phyloP scores from a whole-genome alignment of 306 rosid species.

The Quercus mongolica region DNA sequence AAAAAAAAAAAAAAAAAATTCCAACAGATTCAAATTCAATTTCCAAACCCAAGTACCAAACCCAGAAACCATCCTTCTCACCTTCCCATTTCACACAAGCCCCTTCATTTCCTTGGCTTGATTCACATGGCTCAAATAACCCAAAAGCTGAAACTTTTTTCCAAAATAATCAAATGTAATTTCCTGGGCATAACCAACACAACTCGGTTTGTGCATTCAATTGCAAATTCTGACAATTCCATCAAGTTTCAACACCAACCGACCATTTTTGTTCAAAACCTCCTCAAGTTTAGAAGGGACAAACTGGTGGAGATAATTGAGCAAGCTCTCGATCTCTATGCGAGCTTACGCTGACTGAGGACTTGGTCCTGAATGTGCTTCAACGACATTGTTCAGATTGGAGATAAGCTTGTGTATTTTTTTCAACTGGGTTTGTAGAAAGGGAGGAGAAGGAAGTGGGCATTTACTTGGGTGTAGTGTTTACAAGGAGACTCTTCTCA shows the following conservation, averaged over 20 bases:
- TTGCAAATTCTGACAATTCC: slow-evolving; percentile 13
- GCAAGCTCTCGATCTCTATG: slow-evolving; percentile 49
- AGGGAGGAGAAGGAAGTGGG: slow-evolving; percentile 2
- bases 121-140: not conserved
- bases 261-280: slow-evolving; percentile 45
- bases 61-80: not conserved
- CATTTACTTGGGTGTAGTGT: slow-evolving; percentile 36
- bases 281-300: slow-evolving; percentile 58
- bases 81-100: not conserved
- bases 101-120: not conserved
- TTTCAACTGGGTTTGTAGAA: slow-evolving; percentile 64
- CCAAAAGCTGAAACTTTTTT: slow-evolving; percentile 9
- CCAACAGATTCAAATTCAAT: slow-evolving; percentile 10
- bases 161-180: not conserved
- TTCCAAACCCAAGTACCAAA: slow-evolving; percentile 13
- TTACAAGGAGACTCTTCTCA: slow-evolving; percentile 57
- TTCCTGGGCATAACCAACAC: slow-evolving; percentile 4
- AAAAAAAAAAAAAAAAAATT: not conserved
- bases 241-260: not conserved
- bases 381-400: slow-evolving; percentile 67
- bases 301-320: slow-evolving; percentile 48
- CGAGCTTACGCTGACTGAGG: slow-evolving; percentile 31
- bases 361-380: slow-evolving; percentile 55
- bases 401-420: slow-evolving; percentile 58
- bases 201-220: slow-evolving; percentile 25